Base-by-base conservation (phyloP, 257 asterid species). In the Solanum bulbocastanum region DNA sequence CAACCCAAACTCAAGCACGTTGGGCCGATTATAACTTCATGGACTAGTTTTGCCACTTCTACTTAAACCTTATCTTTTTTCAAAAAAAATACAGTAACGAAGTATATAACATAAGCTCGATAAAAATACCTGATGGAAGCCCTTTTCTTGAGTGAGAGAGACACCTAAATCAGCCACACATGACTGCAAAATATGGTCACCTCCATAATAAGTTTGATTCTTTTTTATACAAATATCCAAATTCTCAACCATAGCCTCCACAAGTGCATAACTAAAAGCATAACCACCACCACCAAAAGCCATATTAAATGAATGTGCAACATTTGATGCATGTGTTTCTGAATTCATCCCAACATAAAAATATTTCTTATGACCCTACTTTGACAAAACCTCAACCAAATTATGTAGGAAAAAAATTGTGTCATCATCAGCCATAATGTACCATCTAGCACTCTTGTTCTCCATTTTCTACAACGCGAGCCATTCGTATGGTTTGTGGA, bases 121-220 rank as follows among this genome's bases (percentile, higher is more conserved):
- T 71, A 30, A 71, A 33, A 33, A n/a, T 90, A 89, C 91, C 90
- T 92, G 94, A 86, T 93, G 94, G 88, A 92, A 91, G 15, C 95
- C 95, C 65, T 40, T 91, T 69, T 91, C 93, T 60, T 83, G 92
- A 73, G 93, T 90, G 36, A 92, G 88, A 46, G 93, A 78, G 23
- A 93, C 90, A 11, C 96, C 94, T 87, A 91, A 87, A 62, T 93
- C 96, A 88, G 93, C 92, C 49, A 92, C 87, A 83, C 95, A 91
- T 7, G 93, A 90, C 68, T 91, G 89, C 72, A 93, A 20, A n/a
- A 93, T 88, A 27, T 83, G 92, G 81, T 93, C 94, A 83, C 94
- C 90, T 0, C 93, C 92, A 74, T 33, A 81, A 62, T 83, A 5
- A 83, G 73, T 88, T 49, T 94, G 90, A 83, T 93, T 91, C 10